These are phyloP conservation scores for Phytophthora citricola DNA, from an alignment of 352 stramenopile genomes.

Conservation along the genomic window DNA sequence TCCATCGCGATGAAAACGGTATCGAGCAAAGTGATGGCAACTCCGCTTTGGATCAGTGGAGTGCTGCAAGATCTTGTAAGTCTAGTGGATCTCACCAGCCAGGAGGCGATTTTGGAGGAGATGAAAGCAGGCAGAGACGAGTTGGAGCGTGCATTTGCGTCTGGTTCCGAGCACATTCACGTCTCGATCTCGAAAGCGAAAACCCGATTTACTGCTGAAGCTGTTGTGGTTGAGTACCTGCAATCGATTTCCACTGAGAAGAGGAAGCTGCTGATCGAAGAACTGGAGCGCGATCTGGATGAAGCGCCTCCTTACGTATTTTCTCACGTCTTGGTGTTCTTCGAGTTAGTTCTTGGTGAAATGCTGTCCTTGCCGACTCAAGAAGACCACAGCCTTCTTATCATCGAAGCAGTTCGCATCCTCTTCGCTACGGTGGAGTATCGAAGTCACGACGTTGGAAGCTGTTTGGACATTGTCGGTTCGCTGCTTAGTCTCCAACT, in stretches of 20 bases:
- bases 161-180: constrained; percentile 21
- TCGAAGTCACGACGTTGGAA: constrained; percentile 30
- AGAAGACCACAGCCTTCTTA: constrained; percentile 10
- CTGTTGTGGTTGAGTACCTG: constrained; percentile 11
- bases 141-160: constrained; percentile 14
- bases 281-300: constrained; percentile 43
- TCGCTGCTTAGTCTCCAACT: constrained; percentile 31
- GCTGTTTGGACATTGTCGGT: constrained; percentile 34
- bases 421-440: constrained; percentile 40
- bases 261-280: constrained; percentile 27
- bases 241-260: constrained; percentile 11
- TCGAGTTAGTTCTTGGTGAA: constrained; percentile 17
- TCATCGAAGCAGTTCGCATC: constrained; percentile 4
- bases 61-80: constrained; percentile 15
- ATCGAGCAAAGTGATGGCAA: background rate
- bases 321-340: constrained; percentile 33
- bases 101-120: constrained; percentile 9
- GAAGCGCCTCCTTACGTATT: constrained; percentile 35
- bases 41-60: constrained; percentile 9
- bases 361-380: background rate
- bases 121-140: constrained; percentile 21
- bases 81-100: constrained; percentile 14
- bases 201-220: background rate
- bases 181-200: background rate
- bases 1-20: constrained; percentile 39